Evolutionary conservation across 2,329 filamentous ascomycete genomes (phyloP).

Genomic region (Phoma sp.): DNA sequence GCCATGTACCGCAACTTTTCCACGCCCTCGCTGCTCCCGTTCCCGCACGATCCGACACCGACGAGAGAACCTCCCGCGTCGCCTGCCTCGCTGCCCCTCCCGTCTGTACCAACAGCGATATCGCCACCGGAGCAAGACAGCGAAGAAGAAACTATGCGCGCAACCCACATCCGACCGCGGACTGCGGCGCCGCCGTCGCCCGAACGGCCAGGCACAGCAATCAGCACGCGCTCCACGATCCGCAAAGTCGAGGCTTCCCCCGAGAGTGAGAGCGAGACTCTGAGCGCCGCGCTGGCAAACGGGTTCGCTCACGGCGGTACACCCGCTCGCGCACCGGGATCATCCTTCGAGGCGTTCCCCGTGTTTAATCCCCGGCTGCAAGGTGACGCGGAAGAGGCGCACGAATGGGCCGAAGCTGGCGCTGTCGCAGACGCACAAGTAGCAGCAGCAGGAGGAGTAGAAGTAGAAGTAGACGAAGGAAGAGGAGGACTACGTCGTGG

Average conservation of each 20-base stretch:
- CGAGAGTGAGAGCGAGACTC: slow-evolving; percentile 20
- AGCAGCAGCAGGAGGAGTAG: too few species aligned
- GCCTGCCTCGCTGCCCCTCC: background rate
- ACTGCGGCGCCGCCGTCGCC: slow-evolving; percentile 13
- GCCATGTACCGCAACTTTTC: slow-evolving; percentile 13
- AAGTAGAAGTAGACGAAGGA: too few species aligned
- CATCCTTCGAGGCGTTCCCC: slow-evolving; percentile 11
- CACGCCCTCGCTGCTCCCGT: slow-evolving; percentile 1
- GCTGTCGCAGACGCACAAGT: too few species aligned
- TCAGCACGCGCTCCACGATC: slow-evolving; percentile 34
- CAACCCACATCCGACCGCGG: slow-evolving; percentile 27
- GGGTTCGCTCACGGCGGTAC: slow-evolving; percentile 11
- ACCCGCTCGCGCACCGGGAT: background rate
- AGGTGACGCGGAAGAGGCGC: too few species aligned
- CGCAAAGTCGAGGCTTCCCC: slow-evolving; percentile 40
- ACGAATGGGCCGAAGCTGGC: too few species aligned
- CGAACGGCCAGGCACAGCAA: slow-evolving; percentile 28
- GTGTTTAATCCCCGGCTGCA: slow-evolving; percentile 2
- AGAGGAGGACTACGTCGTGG: slow-evolving; percentile 7
- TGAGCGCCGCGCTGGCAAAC: slow-evolving; percentile 10
- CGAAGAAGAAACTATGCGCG: slow-evolving; percentile 14
- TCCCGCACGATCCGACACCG: background rate
- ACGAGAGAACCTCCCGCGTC: background rate
- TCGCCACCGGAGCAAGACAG: background rate
- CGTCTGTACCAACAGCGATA: background rate